Conservation (phyloP, 495 filamentous ascomycete species). For the Oidiodendron maius region DNA sequence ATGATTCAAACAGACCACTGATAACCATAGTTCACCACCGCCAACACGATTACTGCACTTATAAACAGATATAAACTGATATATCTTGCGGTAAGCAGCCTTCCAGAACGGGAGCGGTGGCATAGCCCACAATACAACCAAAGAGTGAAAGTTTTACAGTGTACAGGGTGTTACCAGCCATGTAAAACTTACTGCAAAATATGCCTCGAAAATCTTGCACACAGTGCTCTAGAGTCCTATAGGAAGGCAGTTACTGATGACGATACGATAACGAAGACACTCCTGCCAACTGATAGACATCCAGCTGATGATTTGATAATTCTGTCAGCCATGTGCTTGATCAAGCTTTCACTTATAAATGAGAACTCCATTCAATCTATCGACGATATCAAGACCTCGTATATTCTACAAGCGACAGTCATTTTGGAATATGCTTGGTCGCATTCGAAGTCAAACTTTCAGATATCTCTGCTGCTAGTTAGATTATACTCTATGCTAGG, state of each 20-base stretch:
- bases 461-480: slow-evolving; percentile 36
- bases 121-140: slow-evolving; percentile 1
- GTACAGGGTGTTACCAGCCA: background rate
- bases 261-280: slow-evolving; percentile 9
- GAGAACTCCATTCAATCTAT: slow-evolving; percentile 1
- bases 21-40: slow-evolving; percentile 10
- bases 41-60: slow-evolving; percentile 9
- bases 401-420: slow-evolving; percentile 38
- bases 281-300: slow-evolving; percentile 24
- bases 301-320: slow-evolving; percentile 38
- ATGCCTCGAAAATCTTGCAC: slow-evolving; percentile 7
- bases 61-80: slow-evolving; percentile 18
- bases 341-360: slow-evolving; percentile 36
- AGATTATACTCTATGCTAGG: slow-evolving; percentile 41
- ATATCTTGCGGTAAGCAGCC: slow-evolving; percentile 13
- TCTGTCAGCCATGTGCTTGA: slow-evolving; percentile 35
- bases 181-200: background rate
- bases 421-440: slow-evolving; percentile 37
- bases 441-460: slow-evolving; percentile 29
- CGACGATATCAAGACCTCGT: background rate
- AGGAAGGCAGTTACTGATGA: slow-evolving; percentile 12
- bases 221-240: slow-evolving; percentile 9
- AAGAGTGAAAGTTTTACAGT: background rate
- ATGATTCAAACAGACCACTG: background rate
- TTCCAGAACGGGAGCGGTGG: slow-evolving; percentile 11